Base-by-base conservation (phyloP, 768 basidiomycete genomes). In the Termitomyces sp. region DNA sequence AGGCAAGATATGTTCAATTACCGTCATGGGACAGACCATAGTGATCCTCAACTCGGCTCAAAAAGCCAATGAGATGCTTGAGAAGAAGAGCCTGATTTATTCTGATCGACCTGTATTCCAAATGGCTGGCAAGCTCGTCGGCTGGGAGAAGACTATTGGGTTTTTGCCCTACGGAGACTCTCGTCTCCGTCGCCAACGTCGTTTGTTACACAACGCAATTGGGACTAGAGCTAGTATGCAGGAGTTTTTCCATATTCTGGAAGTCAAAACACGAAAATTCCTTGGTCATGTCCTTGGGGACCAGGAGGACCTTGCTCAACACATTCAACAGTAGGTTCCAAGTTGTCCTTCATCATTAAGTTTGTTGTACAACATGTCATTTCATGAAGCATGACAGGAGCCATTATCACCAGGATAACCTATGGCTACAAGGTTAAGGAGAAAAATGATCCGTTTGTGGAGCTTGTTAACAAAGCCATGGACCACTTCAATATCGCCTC, bases 41-140 rank as follows among this genome's bases (percentile, higher is more conserved):
- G 64, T 85, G 32, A 66, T 86, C 36, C 58, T 86, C 33, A 84
- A 83, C 61, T 80, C 76, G 12, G 72, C 70, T 18, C 71, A 75
- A 60, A 61, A 71, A 22, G 81, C 82, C 16, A 65, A 70, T 51
- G 81, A 85, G 50, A 75, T 87, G 69, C 72, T 86, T 51, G 83
- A 88, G 64, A 84, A 83, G 68, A 84, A 84, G 60, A 83, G 82
- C 56, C 72, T 78, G 20, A 75, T 80, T 42, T 86, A 86, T 64
- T 86, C 84, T 18, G 85, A 86, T 61, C 79, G 85, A n/a, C 84
- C 85, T 46, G 67, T 66, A 41, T 64, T 76, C 7, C 73, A 76
- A 54, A 78, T 80, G 80, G 80, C 73, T 27, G 81, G 80, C 22
- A 78, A 81, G 60, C 71, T 82, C 31, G 72, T 79, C 27, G 80